phyloP scores from a whole-genome alignment of 805 yeast genomes.

The Nakazawaea molendinolei region DNA sequence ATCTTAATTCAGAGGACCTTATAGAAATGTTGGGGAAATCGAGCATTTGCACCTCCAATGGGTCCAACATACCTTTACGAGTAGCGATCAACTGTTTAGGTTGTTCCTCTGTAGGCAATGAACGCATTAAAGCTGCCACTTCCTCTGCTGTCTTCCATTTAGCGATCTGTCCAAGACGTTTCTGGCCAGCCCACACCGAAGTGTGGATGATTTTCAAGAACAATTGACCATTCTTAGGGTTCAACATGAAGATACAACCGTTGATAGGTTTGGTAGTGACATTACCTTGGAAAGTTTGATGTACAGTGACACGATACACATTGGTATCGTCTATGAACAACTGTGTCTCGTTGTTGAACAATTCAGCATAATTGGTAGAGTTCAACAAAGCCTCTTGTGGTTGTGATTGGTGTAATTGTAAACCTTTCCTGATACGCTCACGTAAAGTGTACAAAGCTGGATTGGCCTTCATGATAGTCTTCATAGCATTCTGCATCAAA shows the following conservation, averaged over 20 bases:
- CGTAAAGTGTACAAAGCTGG: constrained; percentile 89
- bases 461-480: constrained; percentile 88
- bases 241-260: constrained; percentile 85
- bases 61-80: constrained; percentile 86
- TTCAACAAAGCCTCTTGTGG: constrained; percentile 88
- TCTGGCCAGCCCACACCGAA: constrained; percentile 96
- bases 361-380: constrained; percentile 83
- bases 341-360: constrained; percentile 78
- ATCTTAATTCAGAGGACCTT: constrained; percentile 78
- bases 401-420: constrained; percentile 89
- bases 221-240: constrained; percentile 87
- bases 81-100: constrained; percentile 90
- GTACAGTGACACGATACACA: constrained; percentile 89
- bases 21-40: constrained; percentile 92
- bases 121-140: constrained; percentile 83
- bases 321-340: constrained; percentile 90
- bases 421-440: constrained; percentile 89
- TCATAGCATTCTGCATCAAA: constrained; percentile 84
- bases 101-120: constrained; percentile 88
- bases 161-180: constrained; percentile 84
- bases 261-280: constrained; percentile 87
- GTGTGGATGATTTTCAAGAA: constrained; percentile 87
- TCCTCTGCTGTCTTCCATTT: constrained; percentile 99
- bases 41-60: constrained; percentile 92
- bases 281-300: constrained; percentile 88